Evolutionary conservation across 1,139 yeast genomes (phyloP), one percentile per base, ranked within the genome.

Genomic region (Insectozyma bohioensis): DNA sequence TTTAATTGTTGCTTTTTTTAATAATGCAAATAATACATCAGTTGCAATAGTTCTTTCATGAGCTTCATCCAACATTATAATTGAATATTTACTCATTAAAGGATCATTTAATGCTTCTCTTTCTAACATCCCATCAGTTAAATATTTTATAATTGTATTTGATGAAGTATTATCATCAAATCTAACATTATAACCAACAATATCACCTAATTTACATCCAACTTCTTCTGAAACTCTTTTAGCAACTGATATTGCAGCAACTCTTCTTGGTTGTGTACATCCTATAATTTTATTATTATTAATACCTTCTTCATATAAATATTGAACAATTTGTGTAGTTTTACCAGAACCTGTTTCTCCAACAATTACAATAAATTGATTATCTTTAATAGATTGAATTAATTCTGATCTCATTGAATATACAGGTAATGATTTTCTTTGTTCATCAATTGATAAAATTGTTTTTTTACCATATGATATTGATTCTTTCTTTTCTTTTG

Each of bases 11-110:
- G 96, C 95, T 41, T 81, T 71, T 47, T 88, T 85, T 41, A 92
- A 60, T 29, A 92, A 61, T 0, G 95, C 95, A 67, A 92, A 88
- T 21, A 92, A 61, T 4, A 92, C 85, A 67, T 92, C 98, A 0
- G 97, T 92, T 0, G 97, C 85, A 28, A 92, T 78, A 0, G 97
- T 90, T 49, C 98, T 72, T 57, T 92, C 98, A 58, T 92, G 98
- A 0, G 97, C 97, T 58, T 88, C 97, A 61, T 88, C 97, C 34
- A 88, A 63, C 88, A 88, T 85, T 11, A 88, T 81, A 1, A 85
- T 92, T 0, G 95, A 79, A 52, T 90, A 88, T 41, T 67, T 75
- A 15, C 72, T 67, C 82, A 88, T 72, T 19, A 66, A 60, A 0
- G 94, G 87, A 52, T 90, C 97, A 21, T 70, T 54, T 30, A 88